phyloP scores from a whole-genome alignment of 257 asterid genomes.

The Jacaranda copaia region DNA sequence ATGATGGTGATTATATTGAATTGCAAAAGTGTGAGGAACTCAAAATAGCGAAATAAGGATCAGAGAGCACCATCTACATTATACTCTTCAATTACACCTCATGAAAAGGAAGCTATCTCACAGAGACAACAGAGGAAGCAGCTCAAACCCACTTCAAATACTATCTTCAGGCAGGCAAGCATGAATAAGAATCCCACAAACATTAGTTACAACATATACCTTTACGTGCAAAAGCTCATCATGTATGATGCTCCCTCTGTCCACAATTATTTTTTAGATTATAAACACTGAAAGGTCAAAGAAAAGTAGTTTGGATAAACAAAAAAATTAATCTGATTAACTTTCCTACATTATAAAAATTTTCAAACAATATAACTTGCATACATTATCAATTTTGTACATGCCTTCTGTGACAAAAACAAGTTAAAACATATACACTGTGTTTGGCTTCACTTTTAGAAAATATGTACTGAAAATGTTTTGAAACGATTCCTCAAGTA shows the following conservation, averaged over 20 bases:
- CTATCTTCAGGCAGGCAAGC: slow-evolving; percentile 25
- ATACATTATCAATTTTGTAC: not conserved
- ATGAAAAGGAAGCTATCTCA: slow-evolving; percentile 19
- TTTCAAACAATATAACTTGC: not conserved
- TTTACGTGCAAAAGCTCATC: not conserved
- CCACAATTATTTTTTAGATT: not conserved
- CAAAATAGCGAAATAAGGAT: slow-evolving; percentile 34
- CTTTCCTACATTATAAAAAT: not conserved
- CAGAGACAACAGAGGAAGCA: slow-evolving; percentile 25
- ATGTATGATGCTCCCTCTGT: not conserved
- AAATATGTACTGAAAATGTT: not conserved
- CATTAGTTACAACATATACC: not conserved
- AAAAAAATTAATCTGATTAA: not conserved
- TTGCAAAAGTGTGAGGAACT: not conserved
- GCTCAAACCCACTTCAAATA: slow-evolving; percentile 24
- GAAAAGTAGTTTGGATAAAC: not conserved
- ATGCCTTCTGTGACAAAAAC: not conserved
- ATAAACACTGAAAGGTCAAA: not conserved
- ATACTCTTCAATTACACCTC: slow-evolving; percentile 23
- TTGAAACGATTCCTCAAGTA: not conserved
- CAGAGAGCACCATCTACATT: slow-evolving; percentile 28
- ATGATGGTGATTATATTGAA: slow-evolving; percentile 32
- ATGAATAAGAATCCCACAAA: not conserved
- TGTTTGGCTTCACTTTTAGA: not conserved
- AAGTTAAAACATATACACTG: not conserved